Evolutionary conservation across 805 yeast genomes (phyloP).

Genomic region (Myxozyma geophila): DNA sequence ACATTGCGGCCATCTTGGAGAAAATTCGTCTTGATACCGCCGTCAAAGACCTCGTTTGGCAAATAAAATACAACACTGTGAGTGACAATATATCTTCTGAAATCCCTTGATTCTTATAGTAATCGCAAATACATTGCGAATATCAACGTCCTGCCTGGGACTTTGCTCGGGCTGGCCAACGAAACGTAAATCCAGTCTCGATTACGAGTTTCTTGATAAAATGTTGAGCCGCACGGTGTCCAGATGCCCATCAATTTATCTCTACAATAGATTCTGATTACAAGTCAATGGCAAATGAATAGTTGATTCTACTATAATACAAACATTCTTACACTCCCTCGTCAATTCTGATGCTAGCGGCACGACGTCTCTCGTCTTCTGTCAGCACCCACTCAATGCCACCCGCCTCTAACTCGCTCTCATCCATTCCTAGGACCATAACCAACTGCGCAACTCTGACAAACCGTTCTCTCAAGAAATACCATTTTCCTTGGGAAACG

Average conservation of each 20-base stretch:
- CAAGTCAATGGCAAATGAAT: background rate
- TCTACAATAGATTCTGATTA: background rate
- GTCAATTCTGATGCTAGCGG: constrained; percentile 59
- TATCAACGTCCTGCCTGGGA: too few relatives aligned
- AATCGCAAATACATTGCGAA: too few relatives aligned
- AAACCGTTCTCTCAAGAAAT: constrained; percentile 76
- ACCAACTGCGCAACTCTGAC: constrained; percentile 82
- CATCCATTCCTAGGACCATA: constrained; percentile 80
- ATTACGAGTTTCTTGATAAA: background rate
- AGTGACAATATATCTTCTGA: too few relatives aligned
- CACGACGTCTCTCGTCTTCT: constrained; percentile 70
- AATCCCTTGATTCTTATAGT: too few relatives aligned
- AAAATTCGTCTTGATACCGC: background rate
- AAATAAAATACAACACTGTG: too few relatives aligned
- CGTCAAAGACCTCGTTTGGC: background rate
- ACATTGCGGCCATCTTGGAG: background rate
- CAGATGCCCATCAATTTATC: background rate
- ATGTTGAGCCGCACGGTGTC: constrained; percentile 5
- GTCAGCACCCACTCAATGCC: constrained; percentile 72
- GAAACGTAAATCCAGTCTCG: too few relatives aligned
- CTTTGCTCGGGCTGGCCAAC: too few relatives aligned
- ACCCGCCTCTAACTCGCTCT: constrained; percentile 57
- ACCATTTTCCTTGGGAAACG: constrained; percentile 65
- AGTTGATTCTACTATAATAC: constrained; percentile 6
- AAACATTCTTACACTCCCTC: background rate